Base-by-base conservation (phyloP, 192 early-diverging fungal species). In the Phycomyces blakesleeanus region DNA sequence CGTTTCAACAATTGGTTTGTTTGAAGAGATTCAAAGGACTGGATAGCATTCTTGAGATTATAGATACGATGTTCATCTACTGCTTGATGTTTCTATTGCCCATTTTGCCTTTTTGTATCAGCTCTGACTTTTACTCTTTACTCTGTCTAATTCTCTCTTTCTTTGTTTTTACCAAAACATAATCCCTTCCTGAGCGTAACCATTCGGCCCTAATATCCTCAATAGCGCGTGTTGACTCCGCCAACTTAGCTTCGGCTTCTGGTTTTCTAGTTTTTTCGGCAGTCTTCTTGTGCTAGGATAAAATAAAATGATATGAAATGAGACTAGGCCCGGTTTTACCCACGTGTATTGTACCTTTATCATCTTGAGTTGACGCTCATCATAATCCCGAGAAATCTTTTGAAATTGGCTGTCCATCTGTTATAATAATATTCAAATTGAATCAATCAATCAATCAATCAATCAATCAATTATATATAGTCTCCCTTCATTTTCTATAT, bases 331-430 rank as follows among this genome's bases (percentile, higher is more conserved):
- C 1, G 25, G 14, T 25, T 26, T 27, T 34, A 29, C 14, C 5
- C 29, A 59, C 11, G 24, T 27, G 49, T 27, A 16, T 11, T 18
- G 53, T 51, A 60, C 55, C 58, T 74, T 68, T 15, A 44, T 44
- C 26, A 74, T 29, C 29, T 74, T 74, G n/a, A 50, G 10, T 50
- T 59, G 52, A 24, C 51, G 34, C 12, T 74, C 73, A 51, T 74
- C 73, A 51, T 74, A 64, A 41, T 74, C 73, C 25, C 63, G 68
- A 24, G 56, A 63, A 39, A 68, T 49, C 41, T 61, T 74, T 52
- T 55, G 38, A 20, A 74, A 55, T 44, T 26, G 16, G 20, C 44
- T 51, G 12, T 74, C 66, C 67, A 69, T 74, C 67, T 73, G 29
- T 34, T 2, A 34, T 34, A 2, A 34, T 5, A 5, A 34, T 7